Base-by-base conservation (phyloP, 2,329 filamentous ascomycete species). In the Aurifilum marmelostoma region DNA sequence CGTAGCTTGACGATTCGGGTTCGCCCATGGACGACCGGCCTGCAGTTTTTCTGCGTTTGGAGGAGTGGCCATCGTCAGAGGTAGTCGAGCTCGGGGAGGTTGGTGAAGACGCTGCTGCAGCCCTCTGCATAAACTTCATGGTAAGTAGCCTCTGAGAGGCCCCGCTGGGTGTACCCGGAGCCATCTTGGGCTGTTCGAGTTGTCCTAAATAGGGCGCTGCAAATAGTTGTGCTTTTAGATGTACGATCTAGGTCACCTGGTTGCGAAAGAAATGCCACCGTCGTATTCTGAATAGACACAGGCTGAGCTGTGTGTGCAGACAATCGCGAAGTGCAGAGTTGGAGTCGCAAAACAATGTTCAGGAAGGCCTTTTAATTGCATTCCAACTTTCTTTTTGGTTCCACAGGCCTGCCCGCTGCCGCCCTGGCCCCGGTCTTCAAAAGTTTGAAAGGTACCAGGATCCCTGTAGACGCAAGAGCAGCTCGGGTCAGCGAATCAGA, bases 121-220 rank as follows among this genome's bases (percentile, higher is more conserved):
- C 92, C 75, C 94, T 88, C 83, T 97, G 94, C 94, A 97, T 97
- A 78, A 97, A 97, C 83, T 97, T 97, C 94, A 97, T 97, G 50
- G 92, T 94, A 76, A 97, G 85, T 62, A 97, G 89, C 73, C 94
- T 90, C 69, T 91, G 94, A 72, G 94, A 97, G 89, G 97, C 94
- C 60, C 85, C 85, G 79, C 87, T 87, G 61, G 88, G 83, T 70
- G 83, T 89, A 76, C 84, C 81, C 71, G 85, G 80, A 74, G 85
- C 79, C 79, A 85, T 84, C 62, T 74, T 77, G 70, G 29, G 37
- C 21, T 29, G 16, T 37, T 24, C 27, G 14, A 4, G 9, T 39
- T n/a, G n/a, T n/a, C n/a, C n/a, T n/a, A n/a, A n/a, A n/a, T n/a
- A n/a, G n/a, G 11, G 18, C 62, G 43, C 27, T n/a, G 62, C 29